These are phyloP conservation scores for Colletotrichum tropicicola DNA, from an alignment of 2,329 filamentous ascomycete species.

Conservation along the genomic window DNA sequence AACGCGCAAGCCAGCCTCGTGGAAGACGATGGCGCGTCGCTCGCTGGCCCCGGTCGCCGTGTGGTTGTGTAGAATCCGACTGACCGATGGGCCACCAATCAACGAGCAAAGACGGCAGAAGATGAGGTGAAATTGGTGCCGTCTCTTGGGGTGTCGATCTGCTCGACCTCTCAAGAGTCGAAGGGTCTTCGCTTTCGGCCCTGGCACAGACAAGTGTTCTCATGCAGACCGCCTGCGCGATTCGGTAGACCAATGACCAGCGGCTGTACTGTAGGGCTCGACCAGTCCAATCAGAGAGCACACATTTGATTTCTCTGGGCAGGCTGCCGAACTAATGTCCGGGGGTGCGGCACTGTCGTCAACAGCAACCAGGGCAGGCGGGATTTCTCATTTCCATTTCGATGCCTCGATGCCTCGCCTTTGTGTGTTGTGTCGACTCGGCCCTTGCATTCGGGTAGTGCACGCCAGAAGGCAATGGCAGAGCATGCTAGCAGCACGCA, in stretches of 20 bases:
- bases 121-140: too few relatives aligned
- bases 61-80: too few relatives aligned
- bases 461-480: too few relatives aligned
- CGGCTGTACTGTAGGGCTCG: not conserved
- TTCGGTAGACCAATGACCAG: not conserved
- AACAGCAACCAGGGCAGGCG: slow-evolving; percentile 11
- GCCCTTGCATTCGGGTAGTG: slow-evolving; percentile 11
- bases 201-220: not conserved
- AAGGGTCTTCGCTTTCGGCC: not conserved
- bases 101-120: not conserved
- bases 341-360: slow-evolving; percentile 7
- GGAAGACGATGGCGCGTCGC: not conserved
- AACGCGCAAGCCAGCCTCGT: not conserved
- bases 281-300: slow-evolving; percentile 9
- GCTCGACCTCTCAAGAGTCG: not conserved
- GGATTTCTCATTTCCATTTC: slow-evolving; percentile 11
- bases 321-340: not conserved
- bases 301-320: not conserved
- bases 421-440: not conserved
- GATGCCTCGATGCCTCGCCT: slow-evolving; percentile 23
- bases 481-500: too few relatives aligned
- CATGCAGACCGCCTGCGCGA: slow-evolving; percentile 9
- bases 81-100: not conserved
- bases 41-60: too few relatives aligned
- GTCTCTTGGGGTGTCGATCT: not conserved